Evolutionary conservation across 192 early-diverging fungal species (phyloP).

Genomic region (Rhizoclosmatium globosum): DNA sequence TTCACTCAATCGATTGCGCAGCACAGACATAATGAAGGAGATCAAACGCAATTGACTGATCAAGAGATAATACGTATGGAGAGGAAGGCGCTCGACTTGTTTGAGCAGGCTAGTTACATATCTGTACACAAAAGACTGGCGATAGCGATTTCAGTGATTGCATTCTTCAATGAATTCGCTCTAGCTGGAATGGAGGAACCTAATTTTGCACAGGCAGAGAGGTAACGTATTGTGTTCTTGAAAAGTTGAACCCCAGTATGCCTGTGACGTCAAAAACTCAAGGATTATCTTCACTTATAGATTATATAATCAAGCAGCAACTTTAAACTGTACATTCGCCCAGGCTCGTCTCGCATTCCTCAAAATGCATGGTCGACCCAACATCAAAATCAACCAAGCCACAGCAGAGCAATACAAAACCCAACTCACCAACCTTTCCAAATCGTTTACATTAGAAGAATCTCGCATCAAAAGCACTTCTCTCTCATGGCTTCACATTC

Average conservation of each 20-base stretch:
- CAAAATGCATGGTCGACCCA: constrained; percentile 57
- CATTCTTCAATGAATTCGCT: constrained; percentile 54
- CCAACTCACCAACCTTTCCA: not conserved
- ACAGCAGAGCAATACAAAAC: constrained; percentile 45
- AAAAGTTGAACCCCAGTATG: not conserved
- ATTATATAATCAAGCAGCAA: constrained; percentile 44
- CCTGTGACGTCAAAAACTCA: not conserved
- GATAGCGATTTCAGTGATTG: constrained; percentile 37
- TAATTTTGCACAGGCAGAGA: constrained; percentile 48
- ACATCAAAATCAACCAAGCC: constrained; percentile 55
- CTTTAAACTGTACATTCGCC: constrained; percentile 48
- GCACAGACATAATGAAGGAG: not conserved
- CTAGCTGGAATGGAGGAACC: constrained; percentile 33
- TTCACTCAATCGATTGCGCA: not conserved
- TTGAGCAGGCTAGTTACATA: constrained; percentile 26
- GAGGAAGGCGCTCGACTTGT: constrained; percentile 14
- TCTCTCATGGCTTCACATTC: constrained; percentile 46
- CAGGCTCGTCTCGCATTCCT: constrained; percentile 58
- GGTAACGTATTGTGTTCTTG: constrained; percentile 27
- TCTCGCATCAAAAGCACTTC: not conserved
- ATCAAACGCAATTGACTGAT: not conserved
- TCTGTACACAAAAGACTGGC: constrained; percentile 18
- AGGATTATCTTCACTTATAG: constrained; percentile 12
- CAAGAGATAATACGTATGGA: not conserved
- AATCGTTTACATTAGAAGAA: not conserved